Conservation (phyloP, 2,329 filamentous ascomycete genomes). For the Xylaria sp. region DNA sequence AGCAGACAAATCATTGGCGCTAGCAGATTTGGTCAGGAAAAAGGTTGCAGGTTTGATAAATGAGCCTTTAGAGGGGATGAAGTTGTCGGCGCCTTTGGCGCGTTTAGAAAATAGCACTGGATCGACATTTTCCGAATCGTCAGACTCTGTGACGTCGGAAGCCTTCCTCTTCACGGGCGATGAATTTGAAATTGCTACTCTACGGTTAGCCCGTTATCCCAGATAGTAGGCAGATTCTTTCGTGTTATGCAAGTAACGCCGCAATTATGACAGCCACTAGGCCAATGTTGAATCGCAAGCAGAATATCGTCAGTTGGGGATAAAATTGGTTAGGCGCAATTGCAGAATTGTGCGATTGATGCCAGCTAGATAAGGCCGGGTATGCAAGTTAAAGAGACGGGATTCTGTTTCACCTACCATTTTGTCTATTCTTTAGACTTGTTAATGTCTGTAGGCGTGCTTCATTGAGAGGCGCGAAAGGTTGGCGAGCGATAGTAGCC, state of each 20-base stretch:
- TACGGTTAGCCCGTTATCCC: slow-evolving; percentile 45
- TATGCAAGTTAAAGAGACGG: background rate
- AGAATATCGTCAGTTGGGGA: background rate
- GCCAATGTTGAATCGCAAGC: background rate
- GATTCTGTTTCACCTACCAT: slow-evolving; percentile 63
- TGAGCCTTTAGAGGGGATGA: slow-evolving; percentile 56
- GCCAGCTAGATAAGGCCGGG: background rate
- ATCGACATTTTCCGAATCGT: slow-evolving; percentile 72
- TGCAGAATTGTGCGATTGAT: background rate
- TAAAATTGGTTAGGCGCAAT: background rate
- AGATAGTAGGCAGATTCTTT: background rate
- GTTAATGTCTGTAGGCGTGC: slow-evolving; percentile 77
- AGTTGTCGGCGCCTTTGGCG: slow-evolving; percentile 61
- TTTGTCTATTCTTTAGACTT: slow-evolving; percentile 82
- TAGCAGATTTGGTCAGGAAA: slow-evolving; percentile 57
- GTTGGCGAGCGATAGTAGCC: slow-evolving; percentile 72
- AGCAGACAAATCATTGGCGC: slow-evolving; percentile 52
- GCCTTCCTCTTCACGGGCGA: slow-evolving; percentile 68
- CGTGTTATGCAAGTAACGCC: background rate
- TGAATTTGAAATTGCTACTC: slow-evolving; percentile 55
- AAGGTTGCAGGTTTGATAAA: slow-evolving; percentile 61
- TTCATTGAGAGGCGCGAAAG: slow-evolving; percentile 78
- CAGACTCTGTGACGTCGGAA: slow-evolving; percentile 59
- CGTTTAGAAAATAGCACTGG: slow-evolving; percentile 68
- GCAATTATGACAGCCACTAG: slow-evolving; percentile 5